Percentiles rank a stretch among this genome's conserved stretches.
Conservation (phyloP, 108 stramenopile genomes). For the Conticribra guillardii region DNA sequence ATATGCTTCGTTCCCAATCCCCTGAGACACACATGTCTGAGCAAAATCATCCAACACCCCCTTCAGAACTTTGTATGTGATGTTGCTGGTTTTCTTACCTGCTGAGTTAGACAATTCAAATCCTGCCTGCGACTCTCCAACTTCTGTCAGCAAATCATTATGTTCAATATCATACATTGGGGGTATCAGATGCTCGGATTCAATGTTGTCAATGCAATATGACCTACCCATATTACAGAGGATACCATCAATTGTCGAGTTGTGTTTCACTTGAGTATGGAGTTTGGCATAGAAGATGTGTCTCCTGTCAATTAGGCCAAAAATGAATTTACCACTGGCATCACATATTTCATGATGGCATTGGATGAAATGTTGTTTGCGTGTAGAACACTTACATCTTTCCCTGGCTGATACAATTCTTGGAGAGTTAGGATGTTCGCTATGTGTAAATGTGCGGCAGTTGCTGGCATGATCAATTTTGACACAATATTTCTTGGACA, state of each 20-base stretch:
- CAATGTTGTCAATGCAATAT: no score
- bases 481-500: neutral
- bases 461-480: neutral
- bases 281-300: neutral
- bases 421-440: neutral
- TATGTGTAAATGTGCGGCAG: neutral
- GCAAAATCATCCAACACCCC: no score
- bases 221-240: no score
- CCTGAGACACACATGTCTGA: no score
- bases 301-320: neutral
- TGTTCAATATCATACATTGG: no score
- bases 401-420: neutral
- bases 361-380: neutral
- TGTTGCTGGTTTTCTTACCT: no score
- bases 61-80: no score
- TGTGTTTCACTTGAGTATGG: neutral
- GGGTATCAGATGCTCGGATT: no score
- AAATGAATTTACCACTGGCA: neutral
- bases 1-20: no score
- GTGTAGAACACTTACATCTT: neutral
- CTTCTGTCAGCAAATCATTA: no score
- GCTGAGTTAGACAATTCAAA: no score
- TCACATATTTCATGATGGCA: neutral
- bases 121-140: no score
- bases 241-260: neutral